phyloP scores from a whole-genome alignment of 257 asterid genomes.

The Forsythia viridissima region DNA sequence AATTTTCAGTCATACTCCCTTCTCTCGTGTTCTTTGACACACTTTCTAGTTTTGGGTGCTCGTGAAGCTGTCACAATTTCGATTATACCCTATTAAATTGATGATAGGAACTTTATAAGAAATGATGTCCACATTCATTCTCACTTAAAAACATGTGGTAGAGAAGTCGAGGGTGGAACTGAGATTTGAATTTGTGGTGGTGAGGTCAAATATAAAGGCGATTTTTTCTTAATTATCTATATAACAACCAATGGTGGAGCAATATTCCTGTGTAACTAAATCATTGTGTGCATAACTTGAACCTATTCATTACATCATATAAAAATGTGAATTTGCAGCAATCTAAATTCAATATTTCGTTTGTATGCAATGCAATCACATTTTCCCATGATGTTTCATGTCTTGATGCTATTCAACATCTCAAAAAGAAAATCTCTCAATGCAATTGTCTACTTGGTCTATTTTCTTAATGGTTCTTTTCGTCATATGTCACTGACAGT shows the following conservation, averaged over 20 bases:
- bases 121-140: neutral
- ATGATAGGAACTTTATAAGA: neutral
- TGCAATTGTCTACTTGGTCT: neutral
- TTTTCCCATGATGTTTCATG: neutral
- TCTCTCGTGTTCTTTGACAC: neutral
- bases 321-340: neutral
- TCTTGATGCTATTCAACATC: constrained; percentile 3
- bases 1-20: neutral
- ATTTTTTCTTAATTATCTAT: too few relatives aligned
- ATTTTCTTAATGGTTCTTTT: neutral
- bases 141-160: neutral
- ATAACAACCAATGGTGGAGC: too few relatives aligned
- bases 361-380: neutral
- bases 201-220: too few relatives aligned
- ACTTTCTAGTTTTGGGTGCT: neutral
- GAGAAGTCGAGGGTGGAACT: neutral
- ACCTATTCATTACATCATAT: too few relatives aligned
- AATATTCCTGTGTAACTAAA: too few relatives aligned
- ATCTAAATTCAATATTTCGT: constrained; percentile 7
- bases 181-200: too few relatives aligned
- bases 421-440: neutral
- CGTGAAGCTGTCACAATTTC: too few relatives aligned
- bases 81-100: neutral
- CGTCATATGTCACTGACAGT: constrained; percentile 46
- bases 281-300: neutral